phyloP scores from a whole-genome alignment of 257 asterid genomes.

The Primulina eburnea region DNA sequence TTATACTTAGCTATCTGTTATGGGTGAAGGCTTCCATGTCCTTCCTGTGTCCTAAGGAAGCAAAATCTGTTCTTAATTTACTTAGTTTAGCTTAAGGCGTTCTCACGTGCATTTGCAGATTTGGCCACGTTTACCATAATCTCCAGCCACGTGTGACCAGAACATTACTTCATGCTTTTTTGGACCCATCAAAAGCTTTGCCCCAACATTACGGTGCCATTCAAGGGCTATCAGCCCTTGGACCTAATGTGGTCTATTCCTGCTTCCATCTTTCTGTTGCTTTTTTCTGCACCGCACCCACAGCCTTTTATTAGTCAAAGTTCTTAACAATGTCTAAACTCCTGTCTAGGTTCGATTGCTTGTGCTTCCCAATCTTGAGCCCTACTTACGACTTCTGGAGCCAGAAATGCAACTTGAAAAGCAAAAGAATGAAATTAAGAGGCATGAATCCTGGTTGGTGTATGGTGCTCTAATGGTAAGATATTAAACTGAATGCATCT shows the following conservation, averaged over 20 bases:
- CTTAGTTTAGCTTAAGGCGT: not conserved
- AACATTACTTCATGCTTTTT: constrained; percentile 76
- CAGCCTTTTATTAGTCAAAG: constrained; percentile 15
- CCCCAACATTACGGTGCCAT: constrained; percentile 99
- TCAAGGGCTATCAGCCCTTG: constrained; percentile 91
- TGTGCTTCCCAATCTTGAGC: constrained; percentile 83
- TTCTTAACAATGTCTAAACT: constrained; percentile 21
- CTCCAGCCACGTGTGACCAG: constrained; percentile 87
- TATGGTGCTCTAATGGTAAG: constrained; percentile 89
- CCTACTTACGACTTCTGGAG: constrained; percentile 75
- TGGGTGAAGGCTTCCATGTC: constrained; percentile 16
- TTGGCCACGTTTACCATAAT: constrained; percentile 77
- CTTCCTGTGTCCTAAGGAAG: constrained; percentile 1
- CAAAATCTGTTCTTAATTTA: constrained; percentile 9
- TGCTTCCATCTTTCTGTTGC: constrained; percentile 17
- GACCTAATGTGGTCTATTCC: constrained; percentile 77
- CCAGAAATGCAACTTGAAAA: constrained; percentile 93
- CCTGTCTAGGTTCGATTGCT: constrained; percentile 63
- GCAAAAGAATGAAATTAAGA: constrained; percentile 87
- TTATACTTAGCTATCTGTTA: constrained; percentile 8
- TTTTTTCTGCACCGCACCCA: not conserved
- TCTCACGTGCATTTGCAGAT: constrained; percentile 44
- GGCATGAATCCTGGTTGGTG: constrained; percentile 97
- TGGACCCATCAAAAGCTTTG: constrained; percentile 83
- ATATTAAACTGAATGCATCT: not conserved